Conservation (phyloP, 306 rosid species). For the Prosopis cineraria region DNA sequence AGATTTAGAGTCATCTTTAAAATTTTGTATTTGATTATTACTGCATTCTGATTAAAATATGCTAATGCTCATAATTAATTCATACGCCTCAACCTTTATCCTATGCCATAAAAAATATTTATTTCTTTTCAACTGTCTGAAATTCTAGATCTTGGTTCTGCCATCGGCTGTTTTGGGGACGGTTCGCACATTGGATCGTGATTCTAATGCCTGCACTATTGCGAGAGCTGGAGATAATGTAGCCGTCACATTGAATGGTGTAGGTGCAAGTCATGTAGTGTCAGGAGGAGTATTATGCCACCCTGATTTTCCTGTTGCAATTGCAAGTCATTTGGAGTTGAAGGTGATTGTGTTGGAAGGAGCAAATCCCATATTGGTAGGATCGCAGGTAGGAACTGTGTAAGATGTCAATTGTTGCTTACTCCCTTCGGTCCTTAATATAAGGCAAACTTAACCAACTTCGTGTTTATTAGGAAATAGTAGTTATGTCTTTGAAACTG, state of each 20-base stretch:
- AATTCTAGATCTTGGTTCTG: conserved; percentile 77
- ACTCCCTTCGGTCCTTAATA: too few species aligned
- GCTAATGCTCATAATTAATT: conserved; percentile 6
- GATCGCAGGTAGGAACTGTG: too few species aligned
- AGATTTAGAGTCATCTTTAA: not conserved
- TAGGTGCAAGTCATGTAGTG: too few species aligned
- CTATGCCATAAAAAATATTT: conserved; percentile 24
- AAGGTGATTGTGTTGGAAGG: conserved; percentile 83
- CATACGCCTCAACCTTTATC: conserved; percentile 5
- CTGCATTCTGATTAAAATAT: not conserved
- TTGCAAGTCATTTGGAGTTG: conserved; percentile 80
- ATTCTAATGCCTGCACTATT: conserved; percentile 72
- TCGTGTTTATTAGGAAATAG: too few species aligned
- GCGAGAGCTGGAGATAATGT: too few species aligned
- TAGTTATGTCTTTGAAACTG: too few species aligned
- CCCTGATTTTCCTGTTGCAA: too few species aligned
- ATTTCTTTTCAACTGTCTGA: conserved; percentile 7
- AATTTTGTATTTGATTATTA: conserved; percentile 2
- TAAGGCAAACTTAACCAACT: too few species aligned
- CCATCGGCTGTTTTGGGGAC: conserved; percentile 79
- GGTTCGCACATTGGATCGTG: conserved; percentile 77
- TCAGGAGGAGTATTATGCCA: too few species aligned
- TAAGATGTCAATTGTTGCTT: not conserved
- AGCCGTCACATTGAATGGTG: too few species aligned
- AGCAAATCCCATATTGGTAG: conserved; percentile 69